Conservation (phyloP, 2,329 filamentous ascomycete genomes). For the Trematosphaeria pertusa region DNA sequence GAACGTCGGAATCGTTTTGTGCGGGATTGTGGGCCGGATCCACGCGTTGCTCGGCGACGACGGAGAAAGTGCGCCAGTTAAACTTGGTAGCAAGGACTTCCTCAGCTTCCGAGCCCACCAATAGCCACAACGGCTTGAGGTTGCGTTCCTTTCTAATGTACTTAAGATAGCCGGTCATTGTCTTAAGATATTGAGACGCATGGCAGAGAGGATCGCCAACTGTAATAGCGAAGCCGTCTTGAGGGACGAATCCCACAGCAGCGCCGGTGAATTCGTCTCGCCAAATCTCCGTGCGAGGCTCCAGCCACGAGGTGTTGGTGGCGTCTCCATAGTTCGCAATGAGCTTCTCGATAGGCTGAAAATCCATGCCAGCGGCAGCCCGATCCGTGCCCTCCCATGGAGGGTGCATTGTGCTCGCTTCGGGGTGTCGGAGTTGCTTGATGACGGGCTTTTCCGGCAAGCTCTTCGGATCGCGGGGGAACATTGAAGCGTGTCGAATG, state of each 20-base stretch:
- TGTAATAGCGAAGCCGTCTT: conserved; percentile 80
- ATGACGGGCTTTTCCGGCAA: conserved; percentile 72
- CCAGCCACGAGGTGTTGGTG: conserved; percentile 91
- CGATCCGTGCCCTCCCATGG: conserved; percentile 65
- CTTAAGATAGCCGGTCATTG: conserved; percentile 76
- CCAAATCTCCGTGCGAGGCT: conserved; percentile 88
- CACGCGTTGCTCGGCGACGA: conserved; percentile 87
- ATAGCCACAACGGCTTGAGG: conserved; percentile 86
- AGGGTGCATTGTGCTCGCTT: conserved; percentile 80
- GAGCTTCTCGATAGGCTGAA: conserved; percentile 81
- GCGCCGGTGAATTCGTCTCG: conserved; percentile 80
- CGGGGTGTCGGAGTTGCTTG: conserved; percentile 78
- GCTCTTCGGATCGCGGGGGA: conserved; percentile 87
- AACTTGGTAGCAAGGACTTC: conserved; percentile 80
- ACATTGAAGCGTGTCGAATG: conserved; percentile 85
- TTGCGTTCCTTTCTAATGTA: conserved; percentile 74
- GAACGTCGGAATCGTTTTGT: conserved; percentile 69
- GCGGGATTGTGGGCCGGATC: conserved; percentile 73
- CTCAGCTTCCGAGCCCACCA: conserved; percentile 80
- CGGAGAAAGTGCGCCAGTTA: conserved; percentile 87
- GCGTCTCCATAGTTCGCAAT: conserved; percentile 96
- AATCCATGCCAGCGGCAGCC: conserved; percentile 56
- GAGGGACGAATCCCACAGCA: conserved; percentile 81
- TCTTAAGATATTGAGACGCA: conserved; percentile 73
- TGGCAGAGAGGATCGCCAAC: conserved; percentile 90